phyloP scores from a whole-genome alignment of 2,329 filamentous ascomycete species.

The Blastomyces silverae region DNA sequence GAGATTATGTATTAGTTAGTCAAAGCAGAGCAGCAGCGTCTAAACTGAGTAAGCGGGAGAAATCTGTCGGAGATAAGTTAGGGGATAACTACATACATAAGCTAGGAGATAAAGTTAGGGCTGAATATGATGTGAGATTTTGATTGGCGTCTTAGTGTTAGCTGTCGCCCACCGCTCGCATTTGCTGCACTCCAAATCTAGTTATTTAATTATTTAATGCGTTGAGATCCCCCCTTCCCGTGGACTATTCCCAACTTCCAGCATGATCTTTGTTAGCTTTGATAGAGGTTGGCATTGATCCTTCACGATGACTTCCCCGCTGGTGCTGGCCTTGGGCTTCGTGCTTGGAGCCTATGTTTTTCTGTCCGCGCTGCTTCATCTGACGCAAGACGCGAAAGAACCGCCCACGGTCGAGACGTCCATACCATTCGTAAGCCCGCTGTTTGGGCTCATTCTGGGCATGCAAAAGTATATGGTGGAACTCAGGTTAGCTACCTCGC shows the following conservation, averaged over 20 bases:
- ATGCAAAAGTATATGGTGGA: neutral
- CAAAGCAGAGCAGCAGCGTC: no score
- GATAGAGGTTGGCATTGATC: neutral
- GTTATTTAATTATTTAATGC: constrained; percentile 3
- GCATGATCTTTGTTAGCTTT: neutral
- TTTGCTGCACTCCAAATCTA: neutral
- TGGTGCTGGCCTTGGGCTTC: neutral
- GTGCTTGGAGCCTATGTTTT: neutral
- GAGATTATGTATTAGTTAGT: no score
- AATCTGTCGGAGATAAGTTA: no score
- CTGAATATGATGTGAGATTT: no score
- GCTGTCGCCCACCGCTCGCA: no score
- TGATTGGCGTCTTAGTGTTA: no score
- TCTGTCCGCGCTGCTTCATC: neutral
- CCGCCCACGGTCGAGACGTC: neutral
- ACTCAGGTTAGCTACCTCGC: neutral
- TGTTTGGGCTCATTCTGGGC: neutral
- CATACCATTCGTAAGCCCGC: neutral
- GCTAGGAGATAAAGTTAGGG: no score
- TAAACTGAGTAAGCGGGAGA: no score
- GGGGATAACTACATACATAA: no score
- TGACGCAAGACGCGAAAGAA: neutral
- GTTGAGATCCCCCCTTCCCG: neutral
- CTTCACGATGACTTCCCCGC: neutral
- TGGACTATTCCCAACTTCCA: neutral